Percentiles rank a stretch among this genome's conserved stretches.
phyloP scores from a whole-genome alignment of 257 asterid species.

The Rehmannia glutinosa region DNA sequence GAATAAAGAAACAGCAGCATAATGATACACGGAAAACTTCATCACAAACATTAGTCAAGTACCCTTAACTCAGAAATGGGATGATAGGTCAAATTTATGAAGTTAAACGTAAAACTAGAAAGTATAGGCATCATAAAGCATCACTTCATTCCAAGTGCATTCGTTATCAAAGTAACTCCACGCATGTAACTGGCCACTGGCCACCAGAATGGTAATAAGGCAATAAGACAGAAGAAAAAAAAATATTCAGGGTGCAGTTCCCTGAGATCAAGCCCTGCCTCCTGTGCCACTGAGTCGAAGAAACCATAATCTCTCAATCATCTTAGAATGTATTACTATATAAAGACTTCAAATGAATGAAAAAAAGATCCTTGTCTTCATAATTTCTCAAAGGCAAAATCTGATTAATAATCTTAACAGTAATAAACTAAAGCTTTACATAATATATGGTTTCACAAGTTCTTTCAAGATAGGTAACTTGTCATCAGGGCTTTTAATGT shows the following conservation, averaged over 20 bases:
- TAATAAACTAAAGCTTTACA: background rate
- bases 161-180: constrained; percentile 5
- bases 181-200: background rate
- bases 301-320: no score
- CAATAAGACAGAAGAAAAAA: background rate
- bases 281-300: constrained; percentile 1
- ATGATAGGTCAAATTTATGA: no score
- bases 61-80: background rate
- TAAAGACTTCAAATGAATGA: background rate
- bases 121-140: no score
- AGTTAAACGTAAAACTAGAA: no score
- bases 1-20: no score
- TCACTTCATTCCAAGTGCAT: no score
- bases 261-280: background rate
- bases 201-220: background rate
- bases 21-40: background rate
- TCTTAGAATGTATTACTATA: background rate
- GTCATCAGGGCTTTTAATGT: background rate
- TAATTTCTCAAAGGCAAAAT: background rate
- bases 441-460: no score
- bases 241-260: background rate
- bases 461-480: background rate
- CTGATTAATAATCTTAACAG: no score
- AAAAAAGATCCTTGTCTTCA: background rate
- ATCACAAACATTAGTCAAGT: background rate